These are phyloP conservation scores for Orobanche coerulescens DNA, from an alignment of 257 asterid genomes.

Conservation along the genomic window DNA sequence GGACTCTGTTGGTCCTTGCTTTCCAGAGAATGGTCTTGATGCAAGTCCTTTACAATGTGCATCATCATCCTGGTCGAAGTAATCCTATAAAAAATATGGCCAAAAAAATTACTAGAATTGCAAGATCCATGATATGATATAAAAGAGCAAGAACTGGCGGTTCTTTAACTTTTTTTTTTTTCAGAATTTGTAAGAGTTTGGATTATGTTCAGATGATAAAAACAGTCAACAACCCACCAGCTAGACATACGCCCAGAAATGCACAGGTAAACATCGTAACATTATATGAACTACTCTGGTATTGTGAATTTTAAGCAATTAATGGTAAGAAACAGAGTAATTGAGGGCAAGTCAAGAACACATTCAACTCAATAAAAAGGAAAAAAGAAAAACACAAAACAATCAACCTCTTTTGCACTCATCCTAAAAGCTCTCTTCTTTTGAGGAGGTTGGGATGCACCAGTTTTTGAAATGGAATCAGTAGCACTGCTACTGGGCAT, in stretches of 20 bases:
- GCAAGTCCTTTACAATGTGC: conserved; percentile 32
- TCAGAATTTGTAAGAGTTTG: neutral
- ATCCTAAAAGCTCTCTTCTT: conserved; percentile 62
- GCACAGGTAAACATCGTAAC: neutral
- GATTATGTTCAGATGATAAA: neutral
- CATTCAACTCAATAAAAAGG: neutral
- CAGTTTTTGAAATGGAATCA: conserved; percentile 24
- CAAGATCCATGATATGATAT: neutral
- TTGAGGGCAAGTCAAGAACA: neutral
- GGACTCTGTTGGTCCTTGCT: conserved; percentile 24
- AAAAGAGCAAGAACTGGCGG: neutral
- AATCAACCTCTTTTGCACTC: conserved; percentile 64
- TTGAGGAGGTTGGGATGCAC: conserved; percentile 40
- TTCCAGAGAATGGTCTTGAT: conserved; percentile 25
- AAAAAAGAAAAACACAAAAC: conserved; percentile 6
- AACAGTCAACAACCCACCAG: conserved; percentile 2
- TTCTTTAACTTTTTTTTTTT: neutral
- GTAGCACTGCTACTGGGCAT: conserved; percentile 1
- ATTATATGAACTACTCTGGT: neutral
- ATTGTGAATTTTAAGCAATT: neutral
- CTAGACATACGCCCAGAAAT: neutral
- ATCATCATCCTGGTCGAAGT: conserved; percentile 49
- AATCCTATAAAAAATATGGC: conserved; percentile 34
- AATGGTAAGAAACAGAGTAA: neutral
- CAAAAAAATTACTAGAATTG: neutral